These are phyloP conservation scores for Aquilaria agallochum DNA, from an alignment of 441 rosid genomes.

Conservation along the genomic window DNA sequence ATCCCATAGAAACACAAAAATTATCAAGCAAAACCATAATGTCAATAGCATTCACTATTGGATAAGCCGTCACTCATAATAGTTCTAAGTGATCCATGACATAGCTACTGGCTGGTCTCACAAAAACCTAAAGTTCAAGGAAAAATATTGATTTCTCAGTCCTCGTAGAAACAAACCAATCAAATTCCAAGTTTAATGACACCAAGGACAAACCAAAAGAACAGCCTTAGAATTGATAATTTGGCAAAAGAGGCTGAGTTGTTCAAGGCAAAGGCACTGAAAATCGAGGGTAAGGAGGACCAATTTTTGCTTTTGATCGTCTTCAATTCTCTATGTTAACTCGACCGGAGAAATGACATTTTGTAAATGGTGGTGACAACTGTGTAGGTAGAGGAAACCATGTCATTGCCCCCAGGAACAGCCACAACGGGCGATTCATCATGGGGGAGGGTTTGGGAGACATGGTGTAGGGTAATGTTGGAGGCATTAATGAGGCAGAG, in stretches of 20 bases:
- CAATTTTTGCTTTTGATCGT: slow-evolving; percentile 45
- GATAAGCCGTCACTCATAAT: slow-evolving; percentile 61
- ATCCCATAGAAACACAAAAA: slow-evolving; percentile 64
- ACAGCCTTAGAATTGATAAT: slow-evolving; percentile 64
- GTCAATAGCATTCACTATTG: slow-evolving; percentile 40
- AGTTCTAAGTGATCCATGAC: slow-evolving; percentile 92
- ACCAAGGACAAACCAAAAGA: slow-evolving; percentile 45
- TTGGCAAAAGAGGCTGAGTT: slow-evolving; percentile 70
- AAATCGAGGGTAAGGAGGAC: slow-evolving; percentile 80
- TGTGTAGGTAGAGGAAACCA: slow-evolving; percentile 73
- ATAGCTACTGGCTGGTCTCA: slow-evolving; percentile 91
- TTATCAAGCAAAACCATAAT: slow-evolving; percentile 67
- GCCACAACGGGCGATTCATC: slow-evolving; percentile 22
- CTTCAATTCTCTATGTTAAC: slow-evolving; percentile 59
- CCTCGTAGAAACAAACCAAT: neutral
- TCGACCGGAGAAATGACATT: slow-evolving; percentile 72
- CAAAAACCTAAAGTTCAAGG: slow-evolving; percentile 47
- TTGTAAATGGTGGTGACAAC: slow-evolving; percentile 64
- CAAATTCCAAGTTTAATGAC: neutral
- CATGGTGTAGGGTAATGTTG: slow-evolving; percentile 35
- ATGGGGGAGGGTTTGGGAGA: slow-evolving; percentile 32
- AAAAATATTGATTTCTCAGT: neutral
- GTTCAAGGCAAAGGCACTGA: slow-evolving; percentile 73
- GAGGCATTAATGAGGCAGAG: slow-evolving; percentile 24
- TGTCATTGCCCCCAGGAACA: slow-evolving; percentile 3